These are phyloP conservation scores for Volvariella surrecta DNA, from an alignment of 1,284 basidiomycete genomes.

Conservation along the genomic window DNA sequence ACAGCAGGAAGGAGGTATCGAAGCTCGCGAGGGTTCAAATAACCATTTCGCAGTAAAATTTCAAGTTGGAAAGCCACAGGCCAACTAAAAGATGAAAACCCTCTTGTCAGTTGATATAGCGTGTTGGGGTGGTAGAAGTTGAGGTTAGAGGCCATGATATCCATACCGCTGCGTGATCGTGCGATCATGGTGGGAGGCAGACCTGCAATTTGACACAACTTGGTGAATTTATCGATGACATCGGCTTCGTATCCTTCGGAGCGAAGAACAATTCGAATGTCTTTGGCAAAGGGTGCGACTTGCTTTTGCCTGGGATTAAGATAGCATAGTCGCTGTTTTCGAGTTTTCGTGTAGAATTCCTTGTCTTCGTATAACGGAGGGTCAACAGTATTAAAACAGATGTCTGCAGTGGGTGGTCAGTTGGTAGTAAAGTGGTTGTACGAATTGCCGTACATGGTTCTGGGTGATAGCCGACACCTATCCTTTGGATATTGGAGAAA, in stretches of 20 bases:
- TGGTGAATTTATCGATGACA: conserved; percentile 35
- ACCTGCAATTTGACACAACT: conserved; percentile 44
- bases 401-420: conserved; percentile 10
- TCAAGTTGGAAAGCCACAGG: conserved; percentile 64
- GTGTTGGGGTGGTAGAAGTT: conserved; percentile 40
- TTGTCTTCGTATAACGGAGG: conserved; percentile 10
- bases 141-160: conserved; percentile 37
- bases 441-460: conserved; percentile 27
- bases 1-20: conserved; percentile 23
- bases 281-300: conserved; percentile 57
- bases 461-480: conserved; percentile 48
- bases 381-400: conserved; percentile 13
- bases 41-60: conserved; percentile 48
- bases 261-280: conserved; percentile 50
- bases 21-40: conserved; percentile 43
- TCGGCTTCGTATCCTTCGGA: conserved; percentile 26
- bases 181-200: conserved; percentile 29
- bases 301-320: conserved; percentile 42
- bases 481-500: conserved; percentile 49
- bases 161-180: conserved; percentile 15
- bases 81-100: conserved; percentile 42
- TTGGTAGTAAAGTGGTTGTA: background rate
- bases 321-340: conserved; percentile 45
- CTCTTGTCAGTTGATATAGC: conserved; percentile 34
- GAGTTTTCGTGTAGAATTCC: conserved; percentile 21